Evolutionary conservation across 2,329 filamentous ascomycete species (phyloP).

Genomic region (Fusarium temperatum): DNA sequence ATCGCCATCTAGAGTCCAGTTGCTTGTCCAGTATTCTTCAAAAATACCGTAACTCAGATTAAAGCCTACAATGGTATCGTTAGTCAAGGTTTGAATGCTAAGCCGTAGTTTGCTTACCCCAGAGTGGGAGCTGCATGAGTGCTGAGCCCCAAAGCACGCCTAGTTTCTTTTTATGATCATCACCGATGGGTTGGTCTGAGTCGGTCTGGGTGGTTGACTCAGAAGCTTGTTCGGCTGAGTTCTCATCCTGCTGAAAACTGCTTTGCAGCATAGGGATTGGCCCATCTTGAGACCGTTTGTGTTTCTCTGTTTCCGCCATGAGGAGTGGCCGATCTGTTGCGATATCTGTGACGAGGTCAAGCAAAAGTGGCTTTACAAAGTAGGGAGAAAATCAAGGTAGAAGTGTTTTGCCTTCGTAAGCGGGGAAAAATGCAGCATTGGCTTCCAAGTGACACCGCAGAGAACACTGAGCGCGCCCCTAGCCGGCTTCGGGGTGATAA

Average conservation of each 20-base stretch:
- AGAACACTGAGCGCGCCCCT: not conserved
- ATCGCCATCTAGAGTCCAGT: not conserved
- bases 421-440: not conserved
- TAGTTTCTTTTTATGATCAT: not conserved
- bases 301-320: not conserved
- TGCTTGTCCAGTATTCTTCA: not conserved
- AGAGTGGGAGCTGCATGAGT: not conserved
- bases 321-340: not conserved
- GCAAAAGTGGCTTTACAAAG: too few species aligned
- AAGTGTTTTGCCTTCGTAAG: not conserved
- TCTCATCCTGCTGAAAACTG: not conserved
- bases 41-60: not conserved
- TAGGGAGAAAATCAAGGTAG: too few species aligned
- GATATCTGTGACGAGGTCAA: not conserved
- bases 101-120: not conserved
- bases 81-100: rapidly evolving
- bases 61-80: not conserved
- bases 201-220: not conserved
- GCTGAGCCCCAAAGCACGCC: not conserved
- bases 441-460: too few species aligned
- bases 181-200: rapidly evolving
- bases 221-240: not conserved
- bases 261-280: not conserved
- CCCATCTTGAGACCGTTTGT: not conserved
- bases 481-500: not conserved